Percentiles rank a stretch among this genome's conserved stretches.
Conservation (phyloP, 768 basidiomycete species). For the Xanthoconium stramineum region DNA sequence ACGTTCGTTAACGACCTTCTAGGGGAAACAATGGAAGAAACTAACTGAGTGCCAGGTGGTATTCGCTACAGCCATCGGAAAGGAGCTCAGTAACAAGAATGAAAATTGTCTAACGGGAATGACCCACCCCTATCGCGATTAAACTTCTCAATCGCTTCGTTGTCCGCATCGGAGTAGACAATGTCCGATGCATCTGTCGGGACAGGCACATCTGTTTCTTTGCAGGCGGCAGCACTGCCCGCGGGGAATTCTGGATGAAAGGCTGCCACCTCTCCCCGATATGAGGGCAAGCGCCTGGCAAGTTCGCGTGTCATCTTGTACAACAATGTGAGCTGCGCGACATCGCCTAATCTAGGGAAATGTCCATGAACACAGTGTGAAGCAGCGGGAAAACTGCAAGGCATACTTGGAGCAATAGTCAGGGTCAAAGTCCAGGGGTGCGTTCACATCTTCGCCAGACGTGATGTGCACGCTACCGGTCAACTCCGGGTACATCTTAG, state of each 20-base stretch:
- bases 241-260: constrained; percentile 29
- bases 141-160: constrained; percentile 31
- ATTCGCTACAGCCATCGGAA: background rate
- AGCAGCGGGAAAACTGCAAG: no score
- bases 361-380: background rate
- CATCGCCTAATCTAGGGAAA: constrained; percentile 11
- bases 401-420: constrained; percentile 43
- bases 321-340: constrained; percentile 22
- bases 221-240: constrained; percentile 28
- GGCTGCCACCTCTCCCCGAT: constrained; percentile 19
- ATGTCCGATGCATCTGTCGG: constrained; percentile 30
- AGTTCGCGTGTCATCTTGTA: constrained; percentile 59
- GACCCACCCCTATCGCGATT: constrained; percentile 16
- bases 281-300: constrained; percentile 46
- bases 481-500: constrained; percentile 44
- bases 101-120: background rate
- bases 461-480: constrained; percentile 48
- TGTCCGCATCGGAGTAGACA: constrained; percentile 33
- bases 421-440: constrained; percentile 43
- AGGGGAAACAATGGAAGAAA: no score
- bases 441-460: constrained; percentile 39
- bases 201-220: constrained; percentile 17
- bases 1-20: background rate
- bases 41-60: constrained; percentile 19
- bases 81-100: background rate